phyloP scores from a whole-genome alignment of 106 monocot species.

The Dioscorea alata region DNA sequence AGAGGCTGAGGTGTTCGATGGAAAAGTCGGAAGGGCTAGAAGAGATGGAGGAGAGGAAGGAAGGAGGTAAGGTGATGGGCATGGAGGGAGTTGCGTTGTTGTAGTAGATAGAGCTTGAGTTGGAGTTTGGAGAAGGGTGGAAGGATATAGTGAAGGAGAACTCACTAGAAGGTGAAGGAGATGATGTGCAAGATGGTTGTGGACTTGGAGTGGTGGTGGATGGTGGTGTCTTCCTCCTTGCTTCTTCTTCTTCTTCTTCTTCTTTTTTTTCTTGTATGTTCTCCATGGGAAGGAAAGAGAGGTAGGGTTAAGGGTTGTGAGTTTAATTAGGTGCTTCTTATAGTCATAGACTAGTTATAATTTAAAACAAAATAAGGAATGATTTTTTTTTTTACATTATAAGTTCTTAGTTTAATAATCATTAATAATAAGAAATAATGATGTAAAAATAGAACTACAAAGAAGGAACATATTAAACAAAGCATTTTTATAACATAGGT shows the following conservation, averaged over 20 bases:
- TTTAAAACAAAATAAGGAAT: no score
- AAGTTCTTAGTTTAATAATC: no score
- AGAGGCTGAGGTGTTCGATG: constrained; percentile 14
- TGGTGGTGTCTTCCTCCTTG: neutral
- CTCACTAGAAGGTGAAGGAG: constrained; percentile 72
- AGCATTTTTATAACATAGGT: no score
- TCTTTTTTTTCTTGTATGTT: neutral
- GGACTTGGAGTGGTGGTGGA: constrained; percentile 2
- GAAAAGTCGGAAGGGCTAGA: constrained; percentile 18
- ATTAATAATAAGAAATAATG: no score
- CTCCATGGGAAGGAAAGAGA: no score
- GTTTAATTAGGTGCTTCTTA: no score
- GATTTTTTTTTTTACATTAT: no score
- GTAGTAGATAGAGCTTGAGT: neutral
- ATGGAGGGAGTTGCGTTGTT: constrained; percentile 42
- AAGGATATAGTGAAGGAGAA: constrained; percentile 69
- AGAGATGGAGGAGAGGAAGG: constrained; percentile 29
- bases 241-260: neutral
- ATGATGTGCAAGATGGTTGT: constrained; percentile 27
- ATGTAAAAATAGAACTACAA: no score
- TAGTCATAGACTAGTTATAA: no score
- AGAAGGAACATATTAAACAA: no score
- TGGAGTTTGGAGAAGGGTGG: constrained; percentile 20
- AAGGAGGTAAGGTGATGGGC: constrained; percentile 57
- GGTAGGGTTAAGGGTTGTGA: no score